phyloP scores from a whole-genome alignment of 495 filamentous ascomycete species.

The Antarctomyces pellizariae region DNA sequence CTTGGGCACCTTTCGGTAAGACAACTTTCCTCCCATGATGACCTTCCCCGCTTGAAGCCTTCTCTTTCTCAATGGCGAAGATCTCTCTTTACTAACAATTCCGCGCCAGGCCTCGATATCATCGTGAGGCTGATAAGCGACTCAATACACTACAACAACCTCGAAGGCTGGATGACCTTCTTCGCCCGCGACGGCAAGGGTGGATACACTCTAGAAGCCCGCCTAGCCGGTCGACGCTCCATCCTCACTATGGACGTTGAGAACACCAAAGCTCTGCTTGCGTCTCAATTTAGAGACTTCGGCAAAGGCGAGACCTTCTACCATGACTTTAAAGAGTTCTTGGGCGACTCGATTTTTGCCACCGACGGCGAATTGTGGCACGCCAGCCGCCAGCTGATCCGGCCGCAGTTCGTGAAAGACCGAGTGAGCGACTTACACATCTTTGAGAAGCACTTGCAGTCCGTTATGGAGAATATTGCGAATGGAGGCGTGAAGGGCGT shows the following conservation, averaged over 20 bases:
- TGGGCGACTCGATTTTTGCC: conserved; percentile 55
- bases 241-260: conserved; percentile 50
- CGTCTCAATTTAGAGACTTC: conserved; percentile 49
- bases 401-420: conserved; percentile 60
- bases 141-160: too few relatives aligned
- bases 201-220: too few relatives aligned
- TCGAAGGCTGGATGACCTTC: too few relatives aligned
- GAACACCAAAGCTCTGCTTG: conserved; percentile 63
- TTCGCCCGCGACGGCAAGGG: too few relatives aligned
- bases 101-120: too few relatives aligned
- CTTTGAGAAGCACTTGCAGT: conserved; percentile 48
- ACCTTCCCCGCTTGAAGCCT: too few relatives aligned
- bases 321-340: conserved; percentile 38
- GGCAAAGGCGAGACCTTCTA: conserved; percentile 48
- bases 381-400: conserved; percentile 42
- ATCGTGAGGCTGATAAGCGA: too few relatives aligned
- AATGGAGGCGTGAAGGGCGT: conserved; percentile 28
- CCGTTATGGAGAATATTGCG: conserved; percentile 29
- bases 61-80: too few relatives aligned
- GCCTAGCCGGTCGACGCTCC: conserved; percentile 21
- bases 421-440: conserved; percentile 54
- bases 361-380: conserved; percentile 55
- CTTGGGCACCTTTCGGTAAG: too few relatives aligned
- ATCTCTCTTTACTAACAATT: too few relatives aligned
- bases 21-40: too few relatives aligned